A percentile compares a stretch with the other conserved stretches of the same genome.
These are phyloP conservation scores for Tremellales sp. DNA, from an alignment of 1,284 basidiomycete species.

Conservation along the genomic window DNA sequence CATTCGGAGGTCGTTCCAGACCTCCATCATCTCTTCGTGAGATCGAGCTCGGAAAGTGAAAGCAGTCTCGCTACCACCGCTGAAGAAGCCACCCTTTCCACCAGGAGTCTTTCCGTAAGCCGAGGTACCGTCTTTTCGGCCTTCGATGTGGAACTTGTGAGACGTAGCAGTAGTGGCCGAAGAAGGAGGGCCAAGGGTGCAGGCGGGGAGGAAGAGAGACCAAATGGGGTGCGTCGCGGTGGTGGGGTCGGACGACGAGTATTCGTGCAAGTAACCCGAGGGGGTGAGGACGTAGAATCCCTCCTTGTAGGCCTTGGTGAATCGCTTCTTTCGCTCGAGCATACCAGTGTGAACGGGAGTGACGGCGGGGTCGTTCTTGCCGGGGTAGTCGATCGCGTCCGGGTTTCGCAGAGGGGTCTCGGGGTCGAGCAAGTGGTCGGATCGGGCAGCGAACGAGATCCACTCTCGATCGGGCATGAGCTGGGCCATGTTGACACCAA, in stretches of 20 bases:
- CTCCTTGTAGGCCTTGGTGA: slow-evolving; percentile 85
- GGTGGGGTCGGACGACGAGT: slow-evolving; percentile 71
- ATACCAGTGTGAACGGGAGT: slow-evolving; percentile 84
- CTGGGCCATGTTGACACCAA: slow-evolving; percentile 75
- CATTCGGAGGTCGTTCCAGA: slow-evolving; percentile 99
- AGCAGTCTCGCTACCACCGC: slow-evolving; percentile 56
- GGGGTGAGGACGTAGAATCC: slow-evolving; percentile 91
- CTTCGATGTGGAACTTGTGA: slow-evolving; percentile 98
- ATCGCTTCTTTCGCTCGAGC: slow-evolving; percentile 95
- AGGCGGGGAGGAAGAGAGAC: slow-evolving; percentile 88
- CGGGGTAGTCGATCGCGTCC: slow-evolving; percentile 78
- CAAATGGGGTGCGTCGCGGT: slow-evolving; percentile 68
- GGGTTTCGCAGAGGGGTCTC: slow-evolving; percentile 87
- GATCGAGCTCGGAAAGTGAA: slow-evolving; percentile 89
- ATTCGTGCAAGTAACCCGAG: slow-evolving; percentile 93
- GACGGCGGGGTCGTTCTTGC: slow-evolving; percentile 88
- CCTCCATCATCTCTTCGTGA: slow-evolving; percentile 98
- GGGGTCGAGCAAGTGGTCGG: slow-evolving; percentile 94
- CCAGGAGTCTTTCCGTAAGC: slow-evolving; percentile 59
- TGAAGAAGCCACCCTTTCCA: slow-evolving; percentile 56
- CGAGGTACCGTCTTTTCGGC: slow-evolving; percentile 64
- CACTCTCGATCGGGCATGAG: slow-evolving; percentile 92
- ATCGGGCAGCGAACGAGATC: slow-evolving; percentile 91
- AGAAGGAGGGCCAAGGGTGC: slow-evolving; percentile 93
- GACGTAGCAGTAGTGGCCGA: slow-evolving; percentile 61